These are phyloP conservation scores for Penicillium silybi DNA, from an alignment of 495 filamentous ascomycete genomes.

Conservation along the genomic window DNA sequence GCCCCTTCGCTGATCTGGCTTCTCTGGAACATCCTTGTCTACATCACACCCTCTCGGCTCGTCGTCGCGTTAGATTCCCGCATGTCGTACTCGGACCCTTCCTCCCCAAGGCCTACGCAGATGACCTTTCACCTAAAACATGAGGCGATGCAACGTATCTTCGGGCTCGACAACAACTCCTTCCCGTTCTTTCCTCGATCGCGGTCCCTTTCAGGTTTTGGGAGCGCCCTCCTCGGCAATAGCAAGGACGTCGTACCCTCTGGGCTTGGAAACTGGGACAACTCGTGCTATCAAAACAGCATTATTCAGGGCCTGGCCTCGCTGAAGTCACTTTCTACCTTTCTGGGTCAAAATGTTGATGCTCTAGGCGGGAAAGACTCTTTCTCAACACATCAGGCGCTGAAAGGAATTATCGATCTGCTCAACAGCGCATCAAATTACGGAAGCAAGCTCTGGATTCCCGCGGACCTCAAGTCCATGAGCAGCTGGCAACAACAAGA, in stretches of 20 bases:
- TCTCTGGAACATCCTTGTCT: slow-evolving; percentile 62
- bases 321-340: slow-evolving; percentile 56
- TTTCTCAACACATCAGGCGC: slow-evolving; percentile 49
- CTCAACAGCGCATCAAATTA: slow-evolving; percentile 65
- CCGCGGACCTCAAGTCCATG: slow-evolving; percentile 74
- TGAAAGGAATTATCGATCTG: slow-evolving; percentile 59
- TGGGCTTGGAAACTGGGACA: slow-evolving; percentile 86
- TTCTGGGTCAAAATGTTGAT: slow-evolving; percentile 46
- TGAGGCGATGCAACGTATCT: slow-evolving; percentile 60
- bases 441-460: slow-evolving; percentile 73
- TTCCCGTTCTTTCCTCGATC: slow-evolving; percentile 47
- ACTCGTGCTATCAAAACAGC: slow-evolving; percentile 97
- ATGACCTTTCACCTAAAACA: slow-evolving; percentile 51
- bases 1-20: slow-evolving; percentile 25
- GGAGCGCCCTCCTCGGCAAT: slow-evolving; percentile 36
- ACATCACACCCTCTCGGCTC: slow-evolving; percentile 55
- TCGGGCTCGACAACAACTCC: slow-evolving; percentile 59
- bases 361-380: slow-evolving; percentile 30
- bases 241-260: slow-evolving; percentile 50
- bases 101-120: slow-evolving; percentile 13
- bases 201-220: slow-evolving; percentile 39
- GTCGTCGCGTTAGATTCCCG: slow-evolving; percentile 56
- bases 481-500: slow-evolving; percentile 96
- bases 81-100: slow-evolving; percentile 23
- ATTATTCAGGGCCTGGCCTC: slow-evolving; percentile 84